These are phyloP conservation scores for Corchorus olitorius DNA, from an alignment of 345 rosid genomes.

Conservation along the genomic window DNA sequence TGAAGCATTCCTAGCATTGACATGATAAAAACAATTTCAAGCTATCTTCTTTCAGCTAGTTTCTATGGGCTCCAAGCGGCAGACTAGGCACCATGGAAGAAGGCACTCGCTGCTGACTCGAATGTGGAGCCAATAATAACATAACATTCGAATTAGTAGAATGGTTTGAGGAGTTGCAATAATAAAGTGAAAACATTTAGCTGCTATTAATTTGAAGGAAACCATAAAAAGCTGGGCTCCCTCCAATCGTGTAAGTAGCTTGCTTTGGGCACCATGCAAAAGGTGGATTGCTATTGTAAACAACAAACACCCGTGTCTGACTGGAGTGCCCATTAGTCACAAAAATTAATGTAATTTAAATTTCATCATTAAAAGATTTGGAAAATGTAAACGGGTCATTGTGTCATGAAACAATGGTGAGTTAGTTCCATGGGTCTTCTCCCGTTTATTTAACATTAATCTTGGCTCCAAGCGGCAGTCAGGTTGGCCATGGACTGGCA, in stretches of 20 bases:
- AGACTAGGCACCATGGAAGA: slow-evolving; percentile 28
- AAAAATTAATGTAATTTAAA: neutral
- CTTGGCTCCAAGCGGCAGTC: slow-evolving; percentile 54
- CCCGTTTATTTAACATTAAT: slow-evolving; percentile 14
- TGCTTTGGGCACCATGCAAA: slow-evolving; percentile 39
- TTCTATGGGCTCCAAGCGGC: slow-evolving; percentile 41
- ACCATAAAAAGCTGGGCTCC: neutral
- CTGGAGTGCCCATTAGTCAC: slow-evolving; percentile 23
- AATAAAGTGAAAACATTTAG: slow-evolving; percentile 17
- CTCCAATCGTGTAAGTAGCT: slow-evolving; percentile 37
- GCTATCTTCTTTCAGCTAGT: neutral
- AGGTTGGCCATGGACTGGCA: slow-evolving; percentile 31
- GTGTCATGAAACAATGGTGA: slow-evolving; percentile 30
- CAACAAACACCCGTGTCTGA: slow-evolving; percentile 42
- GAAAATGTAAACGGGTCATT: slow-evolving; percentile 24
- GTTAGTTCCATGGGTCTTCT: slow-evolving; percentile 36
- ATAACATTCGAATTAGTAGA: neutral
- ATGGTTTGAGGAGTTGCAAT: neutral
- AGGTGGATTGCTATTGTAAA: slow-evolving; percentile 30
- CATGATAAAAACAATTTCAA: neutral
- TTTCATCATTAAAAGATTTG: no score
- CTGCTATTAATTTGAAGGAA: slow-evolving; percentile 34
- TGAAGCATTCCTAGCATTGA: neutral
- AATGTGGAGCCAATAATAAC: slow-evolving; percentile 18
- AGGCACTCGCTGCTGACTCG: slow-evolving; percentile 37